These are phyloP conservation scores for Domatiomyces catenatus DNA, from an alignment of 2,329 filamentous ascomycete genomes.

Conservation along the genomic window DNA sequence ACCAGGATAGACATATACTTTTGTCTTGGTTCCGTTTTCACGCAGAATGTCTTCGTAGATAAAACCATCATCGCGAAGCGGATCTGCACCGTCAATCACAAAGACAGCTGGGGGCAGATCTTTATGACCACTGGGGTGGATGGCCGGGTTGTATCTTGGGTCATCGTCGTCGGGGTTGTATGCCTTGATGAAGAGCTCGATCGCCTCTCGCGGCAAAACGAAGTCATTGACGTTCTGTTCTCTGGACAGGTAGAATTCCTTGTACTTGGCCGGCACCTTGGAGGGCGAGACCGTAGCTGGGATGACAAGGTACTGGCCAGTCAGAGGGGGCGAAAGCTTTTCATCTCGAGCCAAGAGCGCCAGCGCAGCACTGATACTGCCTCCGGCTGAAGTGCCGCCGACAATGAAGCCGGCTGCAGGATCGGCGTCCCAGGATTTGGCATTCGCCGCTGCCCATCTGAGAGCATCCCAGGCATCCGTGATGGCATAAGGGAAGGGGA, in stretches of 20 bases:
- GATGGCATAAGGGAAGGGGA: conserved; percentile 14
- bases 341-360: conserved; percentile 24
- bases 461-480: conserved; percentile 16
- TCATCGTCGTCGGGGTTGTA: conserved; percentile 13
- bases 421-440: conserved; percentile 24
- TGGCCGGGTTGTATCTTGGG: conserved; percentile 9
- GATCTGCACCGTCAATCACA: conserved; percentile 3
- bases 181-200: conserved; percentile 17
- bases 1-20: conserved; percentile 21
- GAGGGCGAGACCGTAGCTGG: conserved; percentile 22
- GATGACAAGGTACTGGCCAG: conserved; percentile 33
- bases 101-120: conserved; percentile 15
- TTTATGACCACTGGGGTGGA: conserved; percentile 18
- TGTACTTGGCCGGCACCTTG: conserved; percentile 27
- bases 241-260: conserved; percentile 14
- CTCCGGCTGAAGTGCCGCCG: conserved; percentile 36
- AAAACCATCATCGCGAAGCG: conserved; percentile 6
- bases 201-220: conserved; percentile 20
- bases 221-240: conserved; percentile 30
- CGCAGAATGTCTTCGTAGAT: conserved; percentile 17
- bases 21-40: conserved; percentile 18
- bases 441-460: conserved; percentile 23
- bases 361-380: conserved; percentile 21
- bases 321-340: conserved; percentile 27
- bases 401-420: conserved; percentile 33